Evolutionary conservation across 2,329 filamentous ascomycete genomes (phyloP).

Genomic region (Diaporthe australafricana): DNA sequence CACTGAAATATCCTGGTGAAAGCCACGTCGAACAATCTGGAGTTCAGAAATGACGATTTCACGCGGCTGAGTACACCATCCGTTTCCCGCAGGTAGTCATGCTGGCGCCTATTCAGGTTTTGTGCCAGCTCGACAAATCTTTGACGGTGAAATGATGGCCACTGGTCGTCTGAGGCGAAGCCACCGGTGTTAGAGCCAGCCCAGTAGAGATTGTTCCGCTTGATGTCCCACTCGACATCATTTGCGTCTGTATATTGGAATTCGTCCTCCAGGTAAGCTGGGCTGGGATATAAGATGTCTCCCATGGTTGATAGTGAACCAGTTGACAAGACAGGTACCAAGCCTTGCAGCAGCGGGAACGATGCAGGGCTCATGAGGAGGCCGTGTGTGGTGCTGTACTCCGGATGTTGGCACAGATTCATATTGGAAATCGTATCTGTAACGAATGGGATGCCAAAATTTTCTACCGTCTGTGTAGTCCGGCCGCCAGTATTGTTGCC

Average conservation of each 20-base stretch:
- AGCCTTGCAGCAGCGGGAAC: conserved; percentile 42
- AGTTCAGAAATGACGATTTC: conserved; percentile 24
- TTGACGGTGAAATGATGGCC: conserved; percentile 33
- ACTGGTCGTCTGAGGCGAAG: conserved; percentile 7
- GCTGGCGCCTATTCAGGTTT: conserved; percentile 2
- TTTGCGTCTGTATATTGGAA: conserved; percentile 29
- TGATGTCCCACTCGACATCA: conserved; percentile 30
- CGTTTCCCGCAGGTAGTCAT: not conserved
- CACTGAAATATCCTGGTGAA: conserved; percentile 31
- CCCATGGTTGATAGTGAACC: conserved; percentile 34
- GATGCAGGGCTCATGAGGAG: conserved; percentile 57
- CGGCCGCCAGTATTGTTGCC: not conserved
- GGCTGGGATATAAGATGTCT: conserved; percentile 34
- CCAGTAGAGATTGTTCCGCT: conserved; percentile 36
- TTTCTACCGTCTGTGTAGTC: conserved; percentile 27
- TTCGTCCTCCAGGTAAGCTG: conserved; percentile 31
- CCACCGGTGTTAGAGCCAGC: conserved; percentile 36
- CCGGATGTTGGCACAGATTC: conserved; percentile 58
- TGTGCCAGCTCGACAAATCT: conserved; percentile 34
- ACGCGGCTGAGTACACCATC: conserved; percentile 1
- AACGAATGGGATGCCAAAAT: conserved; percentile 52
- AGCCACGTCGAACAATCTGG: conserved; percentile 34
- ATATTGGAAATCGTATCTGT: conserved; percentile 42
- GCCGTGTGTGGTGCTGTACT: conserved; percentile 57
- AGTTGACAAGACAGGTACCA: conserved; percentile 17